Percentiles rank a stretch among this genome's conserved stretches.
These are phyloP conservation scores for Metschnikowia anglica DNA, from an alignment of 805 yeast species.

Conservation along the genomic window DNA sequence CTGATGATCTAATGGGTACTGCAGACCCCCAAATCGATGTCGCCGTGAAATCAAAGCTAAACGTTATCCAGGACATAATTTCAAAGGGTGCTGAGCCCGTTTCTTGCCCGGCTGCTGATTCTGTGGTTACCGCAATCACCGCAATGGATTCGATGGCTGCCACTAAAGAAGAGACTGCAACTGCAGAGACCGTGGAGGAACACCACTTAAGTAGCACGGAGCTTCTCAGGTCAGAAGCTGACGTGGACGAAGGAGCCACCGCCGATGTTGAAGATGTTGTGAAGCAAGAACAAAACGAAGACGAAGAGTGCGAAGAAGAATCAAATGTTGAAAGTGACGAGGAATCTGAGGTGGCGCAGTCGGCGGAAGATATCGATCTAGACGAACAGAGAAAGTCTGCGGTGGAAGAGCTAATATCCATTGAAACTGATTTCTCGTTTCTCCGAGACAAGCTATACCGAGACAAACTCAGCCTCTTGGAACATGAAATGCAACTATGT, in stretches of 20 bases:
- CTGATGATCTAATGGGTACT: not conserved
- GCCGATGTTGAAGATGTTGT: slow-evolving; percentile 12
- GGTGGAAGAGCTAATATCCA: slow-evolving; percentile 67
- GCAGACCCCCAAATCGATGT: slow-evolving; percentile 1
- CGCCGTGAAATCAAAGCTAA: not conserved
- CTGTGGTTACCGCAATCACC: slow-evolving; percentile 8
- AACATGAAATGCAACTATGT: slow-evolving; percentile 84
- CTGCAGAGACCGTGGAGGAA: slow-evolving; percentile 1
- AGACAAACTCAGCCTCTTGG: slow-evolving; percentile 73
- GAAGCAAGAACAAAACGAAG: slow-evolving; percentile 27
- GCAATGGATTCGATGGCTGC: not conserved
- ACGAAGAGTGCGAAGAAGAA: slow-evolving; percentile 15
- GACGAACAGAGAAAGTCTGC: slow-evolving; percentile 58
- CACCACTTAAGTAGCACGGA: slow-evolving; percentile 1
- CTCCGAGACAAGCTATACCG: slow-evolving; percentile 82
- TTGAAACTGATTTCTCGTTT: slow-evolving; percentile 84
- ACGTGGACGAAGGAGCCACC: slow-evolving; percentile 8
- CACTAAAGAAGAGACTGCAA: not conserved
- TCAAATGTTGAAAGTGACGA: slow-evolving; percentile 17
- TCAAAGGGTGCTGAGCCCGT: slow-evolving; percentile 10
- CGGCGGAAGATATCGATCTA: slow-evolving; percentile 20
- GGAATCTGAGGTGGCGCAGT: slow-evolving; percentile 7
- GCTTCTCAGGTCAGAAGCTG: slow-evolving; percentile 23
- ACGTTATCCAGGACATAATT: slow-evolving; percentile 5
- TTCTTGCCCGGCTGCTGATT: slow-evolving; percentile 2